phyloP scores from a whole-genome alignment of 1,139 yeast species.

The Saccharomyces hybrid region DNA sequence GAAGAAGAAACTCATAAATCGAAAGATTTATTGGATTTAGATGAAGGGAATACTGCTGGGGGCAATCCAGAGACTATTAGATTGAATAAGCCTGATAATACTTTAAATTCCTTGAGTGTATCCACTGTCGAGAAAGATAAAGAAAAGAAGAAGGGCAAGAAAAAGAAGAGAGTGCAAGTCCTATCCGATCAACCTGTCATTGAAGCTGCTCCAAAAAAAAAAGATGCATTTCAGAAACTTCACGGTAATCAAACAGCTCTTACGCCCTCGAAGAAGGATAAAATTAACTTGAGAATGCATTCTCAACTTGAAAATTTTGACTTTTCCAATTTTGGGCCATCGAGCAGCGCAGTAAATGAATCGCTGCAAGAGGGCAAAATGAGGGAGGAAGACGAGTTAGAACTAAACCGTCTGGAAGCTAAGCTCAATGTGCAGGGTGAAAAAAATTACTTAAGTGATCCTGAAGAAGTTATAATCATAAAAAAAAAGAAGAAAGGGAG shows the following conservation, averaged over 20 bases:
- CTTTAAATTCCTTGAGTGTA: not conserved
- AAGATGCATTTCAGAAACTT: constrained; percentile 10
- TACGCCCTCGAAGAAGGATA: constrained; percentile 9
- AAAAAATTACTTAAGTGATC: constrained; percentile 15
- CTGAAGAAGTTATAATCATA: constrained; percentile 33
- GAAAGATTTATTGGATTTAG: constrained; percentile 15
- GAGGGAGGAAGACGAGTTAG: not conserved
- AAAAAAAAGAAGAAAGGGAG: constrained; percentile 33
- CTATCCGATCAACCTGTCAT: constrained; percentile 51
- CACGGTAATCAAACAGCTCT: constrained; percentile 6
- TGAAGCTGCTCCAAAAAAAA: constrained; percentile 13
- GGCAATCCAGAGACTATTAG: not conserved
- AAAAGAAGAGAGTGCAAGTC: constrained; percentile 38
- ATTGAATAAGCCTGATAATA: not conserved
- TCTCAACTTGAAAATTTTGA: constrained; percentile 63
- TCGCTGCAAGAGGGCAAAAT: not conserved
- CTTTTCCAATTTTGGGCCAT: constrained; percentile 29
- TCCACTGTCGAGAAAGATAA: not conserved
- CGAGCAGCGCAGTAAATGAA: not conserved
- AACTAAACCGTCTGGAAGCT: not conserved
- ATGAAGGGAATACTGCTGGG: constrained; percentile 4
- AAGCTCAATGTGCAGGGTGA: constrained; percentile 7
- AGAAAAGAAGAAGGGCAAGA: constrained; percentile 3
- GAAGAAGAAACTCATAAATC: constrained; percentile 17
- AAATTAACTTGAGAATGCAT: constrained; percentile 43